Evolutionary conservation across 2,329 filamentous ascomycete genomes (phyloP), one percentile per base, ranked within the genome.

Genomic region (Fusarium graminum): DNA sequence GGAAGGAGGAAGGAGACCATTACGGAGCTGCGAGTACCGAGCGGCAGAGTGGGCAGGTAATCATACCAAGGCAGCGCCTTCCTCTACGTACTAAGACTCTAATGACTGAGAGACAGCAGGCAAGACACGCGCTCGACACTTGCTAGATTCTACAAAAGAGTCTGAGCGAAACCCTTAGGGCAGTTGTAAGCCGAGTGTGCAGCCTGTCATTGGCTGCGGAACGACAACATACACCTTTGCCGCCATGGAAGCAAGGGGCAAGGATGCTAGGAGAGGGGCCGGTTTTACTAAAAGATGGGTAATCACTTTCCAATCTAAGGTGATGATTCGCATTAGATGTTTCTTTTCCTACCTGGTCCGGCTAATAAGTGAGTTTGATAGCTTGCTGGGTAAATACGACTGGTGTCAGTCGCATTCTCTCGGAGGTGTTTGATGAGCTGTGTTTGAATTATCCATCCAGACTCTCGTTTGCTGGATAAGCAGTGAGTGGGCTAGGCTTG

Each of bases 231-330:
- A 53, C 44, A 56, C 40, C 50, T 29, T 59, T 55, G 56, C 44
- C 55, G 62, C 59, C 50, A 62, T 43, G 52, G 36, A 65, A 59
- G 67, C 69, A 72, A 67, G 61, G 69, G 58, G 28, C 53, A 60
- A 49, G 69, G 61, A 40, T 63, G 22, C 19, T 26, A 34, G 29
- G 47, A 58, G 47, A 58, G 40, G 59, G 46, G 51, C 52, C 44
- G 41, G 29, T 44, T 45, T 32, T 32, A 56, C 51, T 28, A 34
- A 34, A 34, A 34, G 32, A 34, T 34, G 13, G 34, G 34, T n/a
- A 36, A n/a, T 36, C n/a, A n/a, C n/a, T 36, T 36, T 36, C 34
- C n/a, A 16, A 36, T 36, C 16, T 11, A n/a, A 36, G 16, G 5
- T 36, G 16, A 36, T 36, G 34, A n/a, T 36, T 36, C n/a, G 34